phyloP scores from a whole-genome alignment of 2,329 filamentous ascomycete species.

The Sclerotinia glacialis region DNA sequence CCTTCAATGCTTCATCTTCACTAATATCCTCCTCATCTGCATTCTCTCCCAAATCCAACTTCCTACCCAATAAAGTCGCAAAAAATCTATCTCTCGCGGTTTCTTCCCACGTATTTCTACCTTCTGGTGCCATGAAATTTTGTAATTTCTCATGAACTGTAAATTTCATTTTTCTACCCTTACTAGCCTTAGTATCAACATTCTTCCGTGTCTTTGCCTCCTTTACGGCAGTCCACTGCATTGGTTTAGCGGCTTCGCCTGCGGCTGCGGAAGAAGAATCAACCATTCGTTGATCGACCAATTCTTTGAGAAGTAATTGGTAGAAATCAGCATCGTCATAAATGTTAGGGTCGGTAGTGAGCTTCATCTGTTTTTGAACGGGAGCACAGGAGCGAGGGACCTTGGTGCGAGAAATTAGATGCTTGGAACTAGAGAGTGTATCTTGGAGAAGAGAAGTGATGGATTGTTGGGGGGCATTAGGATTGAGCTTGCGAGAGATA shows the following conservation, averaged over 20 bases:
- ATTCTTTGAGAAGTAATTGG: slow-evolving; percentile 84
- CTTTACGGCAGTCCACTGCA: slow-evolving; percentile 64
- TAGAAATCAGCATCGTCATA: slow-evolving; percentile 98
- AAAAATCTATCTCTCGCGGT: slow-evolving; percentile 76
- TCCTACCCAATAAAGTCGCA: slow-evolving; percentile 70
- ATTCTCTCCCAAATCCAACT: slow-evolving; percentile 61
- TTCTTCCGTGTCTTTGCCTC: slow-evolving; percentile 78
- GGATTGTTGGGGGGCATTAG: slow-evolving; percentile 52
- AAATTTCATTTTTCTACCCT: slow-evolving; percentile 90
- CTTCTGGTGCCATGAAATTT: slow-evolving; percentile 95
- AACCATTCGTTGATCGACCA: slow-evolving; percentile 82
- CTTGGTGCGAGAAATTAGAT: slow-evolving; percentile 65
- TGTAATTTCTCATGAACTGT: slow-evolving; percentile 95
- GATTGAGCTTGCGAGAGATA: slow-evolving; percentile 56
- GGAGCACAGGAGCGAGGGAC: slow-evolving; percentile 76
- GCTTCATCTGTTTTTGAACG: slow-evolving; percentile 57
- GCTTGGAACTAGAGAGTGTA: slow-evolving; percentile 64
- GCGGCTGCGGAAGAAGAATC: slow-evolving; percentile 52
- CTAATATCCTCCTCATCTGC: slow-evolving; percentile 50
- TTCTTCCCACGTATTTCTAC: slow-evolving; percentile 75
- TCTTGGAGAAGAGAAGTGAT: slow-evolving; percentile 67
- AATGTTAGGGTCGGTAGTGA: slow-evolving; percentile 59
- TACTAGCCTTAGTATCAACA: slow-evolving; percentile 91
- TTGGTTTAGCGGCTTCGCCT: slow-evolving; percentile 41
- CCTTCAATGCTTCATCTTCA: slow-evolving; percentile 43